A percentile compares a stretch with the other conserved stretches of the same genome.
Evolutionary conservation across 2,329 filamentous ascomycete species (phyloP).

Genomic region (Fonsecaea pedrosoi): DNA sequence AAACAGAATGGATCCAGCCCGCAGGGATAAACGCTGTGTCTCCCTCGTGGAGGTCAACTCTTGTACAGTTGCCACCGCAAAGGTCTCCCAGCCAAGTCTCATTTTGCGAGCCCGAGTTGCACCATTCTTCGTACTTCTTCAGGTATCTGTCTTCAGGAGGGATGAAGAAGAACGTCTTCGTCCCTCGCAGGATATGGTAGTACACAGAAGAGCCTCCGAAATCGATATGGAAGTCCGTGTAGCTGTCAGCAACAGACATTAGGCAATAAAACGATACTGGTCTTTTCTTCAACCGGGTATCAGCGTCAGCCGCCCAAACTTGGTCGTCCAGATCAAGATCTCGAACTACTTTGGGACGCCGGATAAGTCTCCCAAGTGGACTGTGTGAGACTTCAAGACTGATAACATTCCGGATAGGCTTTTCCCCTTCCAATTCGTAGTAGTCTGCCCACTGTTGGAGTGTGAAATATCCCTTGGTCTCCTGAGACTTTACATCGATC

Average conservation of each 20-base stretch:
- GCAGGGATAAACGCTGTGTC: conserved; percentile 75
- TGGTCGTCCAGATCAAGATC: conserved; percentile 64
- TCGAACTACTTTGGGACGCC: conserved; percentile 68
- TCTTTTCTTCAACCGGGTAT: conserved; percentile 63
- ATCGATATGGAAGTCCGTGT: conserved; percentile 75
- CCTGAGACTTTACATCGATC: conserved; percentile 73
- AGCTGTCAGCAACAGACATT: conserved; percentile 74
- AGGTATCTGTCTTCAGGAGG: conserved; percentile 71
- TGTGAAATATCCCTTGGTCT: conserved; percentile 69
- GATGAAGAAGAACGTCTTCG: conserved; percentile 75
- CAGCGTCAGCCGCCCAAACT: conserved; percentile 57
- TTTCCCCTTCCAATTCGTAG: conserved; percentile 67
- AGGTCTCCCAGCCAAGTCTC: conserved; percentile 69
- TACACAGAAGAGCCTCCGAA: conserved; percentile 74
- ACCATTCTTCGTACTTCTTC: conserved; percentile 75
- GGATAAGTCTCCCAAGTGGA: conserved; percentile 66
- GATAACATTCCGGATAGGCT: conserved; percentile 72
- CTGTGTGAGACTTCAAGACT: conserved; percentile 72
- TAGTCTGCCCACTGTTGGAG: conserved; percentile 71
- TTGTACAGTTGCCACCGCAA: conserved; percentile 68
- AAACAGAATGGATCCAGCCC: conserved; percentile 75
- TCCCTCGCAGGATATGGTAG: conserved; percentile 72
- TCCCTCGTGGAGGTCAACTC: conserved; percentile 69
- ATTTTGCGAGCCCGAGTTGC: conserved; percentile 69
- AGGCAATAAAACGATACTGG: conserved; percentile 73